Evolutionary conservation across 2,329 filamentous ascomycete genomes (phyloP), one percentile per base, ranked within the genome.

Genomic region (Penicillium sp.): DNA sequence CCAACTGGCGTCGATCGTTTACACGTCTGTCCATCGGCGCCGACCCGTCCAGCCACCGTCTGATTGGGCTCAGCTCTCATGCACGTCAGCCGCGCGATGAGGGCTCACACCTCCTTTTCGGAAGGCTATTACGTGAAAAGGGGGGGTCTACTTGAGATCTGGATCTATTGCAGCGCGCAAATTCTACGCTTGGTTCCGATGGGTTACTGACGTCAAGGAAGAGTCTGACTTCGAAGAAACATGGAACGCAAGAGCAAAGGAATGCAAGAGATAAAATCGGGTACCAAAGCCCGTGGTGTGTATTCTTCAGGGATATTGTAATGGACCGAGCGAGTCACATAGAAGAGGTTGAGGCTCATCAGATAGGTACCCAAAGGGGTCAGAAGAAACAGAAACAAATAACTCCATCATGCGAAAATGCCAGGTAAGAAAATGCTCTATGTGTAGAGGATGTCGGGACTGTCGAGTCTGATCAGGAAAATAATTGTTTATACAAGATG

Each of bases 51-150:
- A 49, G 53, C 47, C 53, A 44, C 49, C 15, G 20, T 47, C 18
- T 52, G 20, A 44, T 46, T 42, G 47, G 42, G 42, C 33, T 42
- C 31, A 15, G 44, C 33, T 33, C n/a, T 24, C 29, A 27, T 47
- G 52, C 54, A 56, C 35, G 37, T 52, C 45, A 49, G 43, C 55
- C 49, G 47, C 41, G 42, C 35, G 27, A 39, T 38, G 45, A 47
- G 45, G 47, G 42, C 28, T 43, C 25, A 28, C 38, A 18, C 8
- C 33, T 35, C 15, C 3, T 4, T 18, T 35, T 18, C 29, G 25
- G 13, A 23, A 31, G 13, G 29, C 13, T 28, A 37, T 39, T 46
- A 37, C 42, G 38, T 35, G 15, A 39, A 25, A 37, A 35, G 6
- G 18, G 33, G 10, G 25, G 39, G 27, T 28, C 29, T 47, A 42